phyloP scores from a whole-genome alignment of 129 eudicot genomes.

The Sambucus nigra region DNA sequence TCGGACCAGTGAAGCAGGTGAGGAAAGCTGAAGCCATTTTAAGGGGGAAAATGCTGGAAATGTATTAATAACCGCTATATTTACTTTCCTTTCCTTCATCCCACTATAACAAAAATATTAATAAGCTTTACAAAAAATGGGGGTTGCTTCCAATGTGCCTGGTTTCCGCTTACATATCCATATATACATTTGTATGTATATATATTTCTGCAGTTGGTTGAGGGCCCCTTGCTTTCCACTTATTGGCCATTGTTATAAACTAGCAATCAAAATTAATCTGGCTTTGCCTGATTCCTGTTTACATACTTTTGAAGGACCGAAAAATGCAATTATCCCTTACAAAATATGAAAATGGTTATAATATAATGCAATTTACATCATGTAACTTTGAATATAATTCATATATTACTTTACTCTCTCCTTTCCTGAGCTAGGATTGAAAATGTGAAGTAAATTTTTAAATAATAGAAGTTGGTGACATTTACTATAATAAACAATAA shows the following conservation, averaged over 20 bases:
- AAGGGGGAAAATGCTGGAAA: slow-evolving; percentile 74
- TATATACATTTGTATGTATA: not conserved
- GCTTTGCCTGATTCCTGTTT: no score
- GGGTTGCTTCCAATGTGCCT: slow-evolving; percentile 1
- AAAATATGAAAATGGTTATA: no score
- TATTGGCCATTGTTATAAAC: not conserved
- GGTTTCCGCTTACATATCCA: not conserved
- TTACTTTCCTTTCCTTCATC: slow-evolving; percentile 7
- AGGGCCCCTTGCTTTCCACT: not conserved
- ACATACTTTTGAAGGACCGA: no score
- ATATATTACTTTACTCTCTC: no score
- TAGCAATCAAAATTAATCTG: no score
- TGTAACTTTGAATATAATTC: no score
- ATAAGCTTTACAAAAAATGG: slow-evolving; percentile 22
- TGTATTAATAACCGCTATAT: slow-evolving; percentile 23
- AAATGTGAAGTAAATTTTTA: no score
- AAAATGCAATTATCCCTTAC: no score
- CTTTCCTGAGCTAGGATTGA: no score
- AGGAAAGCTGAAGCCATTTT: slow-evolving; percentile 93
- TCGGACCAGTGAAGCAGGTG: slow-evolving; percentile 79
- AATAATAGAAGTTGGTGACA: no score
- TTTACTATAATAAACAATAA: no score
- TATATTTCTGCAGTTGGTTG: not conserved
- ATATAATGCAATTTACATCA: no score
- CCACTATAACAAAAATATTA: not conserved